Conservation (phyloP, 164 flowering plant species). For the Akebia trifoliata region DNA sequence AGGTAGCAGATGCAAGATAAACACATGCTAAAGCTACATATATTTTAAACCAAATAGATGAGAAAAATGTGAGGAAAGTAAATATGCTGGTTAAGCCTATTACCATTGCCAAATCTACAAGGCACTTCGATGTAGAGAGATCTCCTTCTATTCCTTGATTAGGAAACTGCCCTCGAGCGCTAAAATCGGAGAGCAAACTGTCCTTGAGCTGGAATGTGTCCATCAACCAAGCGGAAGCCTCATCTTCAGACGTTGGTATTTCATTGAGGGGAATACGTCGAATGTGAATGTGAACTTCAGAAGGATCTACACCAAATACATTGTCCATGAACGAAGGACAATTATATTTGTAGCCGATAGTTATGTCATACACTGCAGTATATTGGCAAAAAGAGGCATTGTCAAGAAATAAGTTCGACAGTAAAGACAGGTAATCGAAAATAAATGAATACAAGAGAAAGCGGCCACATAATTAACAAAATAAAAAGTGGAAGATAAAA, state of each 20-base stretch:
- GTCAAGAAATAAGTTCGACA: not conserved
- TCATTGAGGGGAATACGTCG: constrained; percentile 42
- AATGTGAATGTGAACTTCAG: constrained; percentile 83
- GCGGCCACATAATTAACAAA: too few species aligned
- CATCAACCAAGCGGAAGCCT: constrained; percentile 56
- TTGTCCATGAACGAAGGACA: constrained; percentile 82
- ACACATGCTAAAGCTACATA: constrained; percentile 52
- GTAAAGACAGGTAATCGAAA: not conserved
- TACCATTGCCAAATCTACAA: constrained; percentile 36
- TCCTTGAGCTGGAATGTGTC: constrained; percentile 52
- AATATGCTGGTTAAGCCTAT: constrained; percentile 38
- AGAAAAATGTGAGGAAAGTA: constrained; percentile 44
- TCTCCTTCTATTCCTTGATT: constrained; percentile 45
- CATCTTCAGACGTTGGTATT: constrained; percentile 60
- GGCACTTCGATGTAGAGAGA: constrained; percentile 49
- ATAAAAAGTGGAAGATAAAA: too few species aligned
- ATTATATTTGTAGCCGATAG: constrained; percentile 70
- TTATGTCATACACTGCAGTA: constrained; percentile 77
- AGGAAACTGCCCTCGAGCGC: constrained; percentile 57
- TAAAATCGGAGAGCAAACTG: constrained; percentile 58
- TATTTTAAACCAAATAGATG: constrained; percentile 58
- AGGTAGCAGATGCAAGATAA: constrained; percentile 54
- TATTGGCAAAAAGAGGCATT: constrained; percentile 24
- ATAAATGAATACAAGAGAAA: too few species aligned
- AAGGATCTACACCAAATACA: constrained; percentile 73